Percentiles rank a stretch among this genome's conserved stretches.
phyloP scores from a whole-genome alignment of 2,329 filamentous ascomycete species.

The Monosporascus cannonballus region DNA sequence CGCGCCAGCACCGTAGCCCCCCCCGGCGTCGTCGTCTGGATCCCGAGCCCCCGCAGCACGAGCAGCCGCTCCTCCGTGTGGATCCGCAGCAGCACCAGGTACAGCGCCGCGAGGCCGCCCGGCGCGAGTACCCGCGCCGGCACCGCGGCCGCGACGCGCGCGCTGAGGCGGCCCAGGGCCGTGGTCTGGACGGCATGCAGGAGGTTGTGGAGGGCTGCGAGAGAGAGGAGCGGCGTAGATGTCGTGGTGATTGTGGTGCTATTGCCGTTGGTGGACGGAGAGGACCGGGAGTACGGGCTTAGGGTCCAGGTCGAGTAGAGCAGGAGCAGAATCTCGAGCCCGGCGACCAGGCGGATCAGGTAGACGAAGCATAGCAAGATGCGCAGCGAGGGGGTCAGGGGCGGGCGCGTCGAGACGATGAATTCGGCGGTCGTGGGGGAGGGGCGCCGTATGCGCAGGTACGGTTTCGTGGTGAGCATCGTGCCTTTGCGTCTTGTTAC shows the following conservation, averaged over 20 bases:
- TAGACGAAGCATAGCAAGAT: slow-evolving; percentile 38
- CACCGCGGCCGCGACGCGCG: slow-evolving; percentile 25
- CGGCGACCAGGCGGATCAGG: slow-evolving; percentile 35
- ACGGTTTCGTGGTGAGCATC: slow-evolving; percentile 58
- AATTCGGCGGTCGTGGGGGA: slow-evolving; percentile 89
- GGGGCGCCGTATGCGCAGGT: slow-evolving; percentile 59
- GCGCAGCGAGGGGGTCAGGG: slow-evolving; percentile 40
- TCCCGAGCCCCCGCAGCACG: slow-evolving; percentile 79
- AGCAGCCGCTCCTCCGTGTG: slow-evolving; percentile 75
- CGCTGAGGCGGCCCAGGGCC: slow-evolving; percentile 25
- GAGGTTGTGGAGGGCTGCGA: slow-evolving; percentile 16
- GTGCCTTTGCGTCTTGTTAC: slow-evolving; percentile 6
- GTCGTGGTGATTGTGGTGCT: neutral
- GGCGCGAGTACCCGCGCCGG: slow-evolving; percentile 37
- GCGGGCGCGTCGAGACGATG: slow-evolving; percentile 76
- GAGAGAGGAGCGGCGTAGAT: slow-evolving; percentile 11
- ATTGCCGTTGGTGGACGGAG: slow-evolving; percentile 9
- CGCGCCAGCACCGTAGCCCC: slow-evolving; percentile 24
- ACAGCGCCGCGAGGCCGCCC: slow-evolving; percentile 31
- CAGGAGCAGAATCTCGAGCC: slow-evolving; percentile 38
- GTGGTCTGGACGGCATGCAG: slow-evolving; percentile 15
- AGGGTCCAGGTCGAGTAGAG: slow-evolving; percentile 43
- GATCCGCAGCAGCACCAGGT: slow-evolving; percentile 38
- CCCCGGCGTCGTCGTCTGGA: slow-evolving; percentile 72
- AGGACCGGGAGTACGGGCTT: slow-evolving; percentile 12